Percentiles rank a stretch among this genome's conserved stretches.
Conservation (phyloP, 2,329 filamentous ascomycete genomes). For the Akanthomyces lecanii region DNA sequence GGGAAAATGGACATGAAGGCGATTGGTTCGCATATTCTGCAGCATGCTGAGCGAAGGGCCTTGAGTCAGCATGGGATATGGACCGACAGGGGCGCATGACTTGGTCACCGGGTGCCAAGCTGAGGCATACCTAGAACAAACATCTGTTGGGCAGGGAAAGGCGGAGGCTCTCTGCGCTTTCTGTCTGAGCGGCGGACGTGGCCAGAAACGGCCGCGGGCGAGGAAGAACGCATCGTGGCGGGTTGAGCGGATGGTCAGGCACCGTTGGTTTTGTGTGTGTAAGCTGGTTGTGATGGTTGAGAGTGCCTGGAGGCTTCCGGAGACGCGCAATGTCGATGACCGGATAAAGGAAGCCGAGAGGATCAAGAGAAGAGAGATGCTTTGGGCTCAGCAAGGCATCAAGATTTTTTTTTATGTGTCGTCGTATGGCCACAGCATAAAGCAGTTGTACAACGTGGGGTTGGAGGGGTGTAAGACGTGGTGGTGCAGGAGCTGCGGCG, state of each 20-base stretch:
- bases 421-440: neutral
- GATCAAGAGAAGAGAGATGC: neutral
- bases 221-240: conserved; percentile 29
- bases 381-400: neutral
- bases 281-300: conserved; percentile 1
- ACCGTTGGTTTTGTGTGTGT: conserved; percentile 12
- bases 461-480: conserved; percentile 11
- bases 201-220: conserved; percentile 20
- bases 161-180: conserved; percentile 25
- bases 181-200: conserved; percentile 22
- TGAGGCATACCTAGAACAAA: conserved; percentile 46
- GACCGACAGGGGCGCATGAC: conserved; percentile 3
- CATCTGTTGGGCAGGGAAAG: conserved; percentile 44
- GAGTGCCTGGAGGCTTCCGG: neutral
- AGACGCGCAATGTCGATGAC: neutral
- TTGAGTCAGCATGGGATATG: conserved; percentile 6
- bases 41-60: conserved; percentile 59
- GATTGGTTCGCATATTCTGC: conserved; percentile 96
- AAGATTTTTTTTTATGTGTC: neutral
- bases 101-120: neutral
- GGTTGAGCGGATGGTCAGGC: neutral
- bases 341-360: neutral
- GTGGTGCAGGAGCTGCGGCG: conserved; percentile 6
- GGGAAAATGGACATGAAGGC: conserved; percentile 99
- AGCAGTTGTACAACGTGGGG: conserved; percentile 8